Percentiles rank a stretch among this genome's conserved stretches.
phyloP scores from a whole-genome alignment of 208 protist genomes.

The Trypanosoma lewisi region DNA sequence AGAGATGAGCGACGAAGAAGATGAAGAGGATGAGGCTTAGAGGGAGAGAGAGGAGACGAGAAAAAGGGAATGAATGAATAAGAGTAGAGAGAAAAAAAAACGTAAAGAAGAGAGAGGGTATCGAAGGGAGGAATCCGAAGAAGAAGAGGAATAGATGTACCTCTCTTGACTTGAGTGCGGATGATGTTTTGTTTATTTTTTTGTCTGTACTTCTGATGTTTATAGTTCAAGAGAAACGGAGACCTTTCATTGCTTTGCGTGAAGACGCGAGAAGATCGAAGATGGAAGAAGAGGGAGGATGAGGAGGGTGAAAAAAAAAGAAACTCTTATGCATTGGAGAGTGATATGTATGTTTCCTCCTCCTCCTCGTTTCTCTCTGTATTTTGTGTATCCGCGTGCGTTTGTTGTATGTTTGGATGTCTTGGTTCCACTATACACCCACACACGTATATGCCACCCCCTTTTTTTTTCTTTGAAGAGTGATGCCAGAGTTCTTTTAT shows the following conservation, averaged over 20 bases:
- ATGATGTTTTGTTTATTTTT: constrained; percentile 21
- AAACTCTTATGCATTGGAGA: neutral
- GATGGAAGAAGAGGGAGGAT: constrained; percentile 2
- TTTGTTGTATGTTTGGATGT: neutral
- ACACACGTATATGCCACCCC: too few species aligned
- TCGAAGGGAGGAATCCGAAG: neutral
- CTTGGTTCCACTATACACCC: neutral
- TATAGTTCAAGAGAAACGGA: neutral
- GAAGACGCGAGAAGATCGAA: neutral
- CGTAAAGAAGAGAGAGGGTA: neutral
- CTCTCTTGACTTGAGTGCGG: neutral
- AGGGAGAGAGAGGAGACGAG: neutral
- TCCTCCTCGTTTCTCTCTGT: neutral
- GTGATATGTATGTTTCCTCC: neutral
- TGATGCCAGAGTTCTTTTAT: too few species aligned
- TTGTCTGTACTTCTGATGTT: neutral
- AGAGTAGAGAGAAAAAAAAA: neutral
- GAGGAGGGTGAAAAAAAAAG: neutral
- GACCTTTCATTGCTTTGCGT: neutral
- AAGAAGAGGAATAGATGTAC: neutral
- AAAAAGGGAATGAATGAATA: neutral
- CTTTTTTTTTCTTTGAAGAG: too few species aligned
- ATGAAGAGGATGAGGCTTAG: constrained; percentile 60
- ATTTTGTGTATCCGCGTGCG: neutral
- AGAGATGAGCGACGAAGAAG: constrained; percentile 46